Conservation (phyloP, 306 rosid species). For the Spatholobus suberectus region DNA sequence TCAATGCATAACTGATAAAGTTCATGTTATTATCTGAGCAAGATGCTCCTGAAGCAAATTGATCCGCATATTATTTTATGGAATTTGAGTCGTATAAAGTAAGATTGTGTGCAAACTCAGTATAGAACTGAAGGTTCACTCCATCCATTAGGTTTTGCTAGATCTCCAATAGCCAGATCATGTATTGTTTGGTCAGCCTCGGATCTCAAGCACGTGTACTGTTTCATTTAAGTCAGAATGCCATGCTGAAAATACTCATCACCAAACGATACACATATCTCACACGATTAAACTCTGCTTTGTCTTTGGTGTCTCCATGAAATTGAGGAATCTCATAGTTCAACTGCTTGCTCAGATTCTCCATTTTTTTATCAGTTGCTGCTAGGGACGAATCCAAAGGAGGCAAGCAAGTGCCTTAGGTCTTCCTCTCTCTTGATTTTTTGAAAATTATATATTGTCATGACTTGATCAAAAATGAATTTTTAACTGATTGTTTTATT, state of each 20-base stretch:
- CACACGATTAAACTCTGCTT: conserved; percentile 44
- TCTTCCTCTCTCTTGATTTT: no score
- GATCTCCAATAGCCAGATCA: not conserved
- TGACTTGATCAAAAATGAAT: no score
- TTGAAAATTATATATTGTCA: no score
- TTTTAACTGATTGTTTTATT: no score
- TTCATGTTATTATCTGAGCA: not conserved
- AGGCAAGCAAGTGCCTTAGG: no score
- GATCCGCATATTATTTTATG: not conserved
- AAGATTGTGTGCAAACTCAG: not conserved
- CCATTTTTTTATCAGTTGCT: not conserved
- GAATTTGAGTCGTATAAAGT: not conserved
- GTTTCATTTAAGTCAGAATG: not conserved
- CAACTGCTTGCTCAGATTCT: conserved; percentile 11
- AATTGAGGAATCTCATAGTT: conserved; percentile 35
- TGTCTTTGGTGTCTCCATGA: conserved; percentile 22
- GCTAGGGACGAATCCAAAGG: no score
- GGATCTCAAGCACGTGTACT: not conserved
- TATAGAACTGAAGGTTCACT: not conserved
- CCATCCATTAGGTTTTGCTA: not conserved
- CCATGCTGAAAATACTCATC: not conserved
- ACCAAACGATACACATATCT: conserved; percentile 26
- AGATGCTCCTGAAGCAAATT: not conserved
- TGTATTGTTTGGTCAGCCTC: not conserved
- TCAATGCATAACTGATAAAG: not conserved